Evolutionary conservation across 371 early-diverging fungal species (phyloP), one percentile per base, ranked within the genome.

Genomic region (Thermomucor indicae-seudaticae): DNA sequence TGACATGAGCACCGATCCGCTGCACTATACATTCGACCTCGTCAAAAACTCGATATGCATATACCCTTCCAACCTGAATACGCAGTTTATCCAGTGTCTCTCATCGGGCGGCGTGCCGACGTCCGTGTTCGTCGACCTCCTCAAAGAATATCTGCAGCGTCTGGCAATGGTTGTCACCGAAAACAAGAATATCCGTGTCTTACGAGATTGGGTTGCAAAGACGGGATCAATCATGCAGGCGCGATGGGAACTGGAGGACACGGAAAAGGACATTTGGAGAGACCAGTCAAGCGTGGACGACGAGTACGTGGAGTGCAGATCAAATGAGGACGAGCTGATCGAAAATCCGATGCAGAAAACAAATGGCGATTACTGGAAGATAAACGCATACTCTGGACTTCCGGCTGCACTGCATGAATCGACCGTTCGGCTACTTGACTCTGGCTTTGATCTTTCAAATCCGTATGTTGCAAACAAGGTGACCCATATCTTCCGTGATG

Each of bases 31-130:
- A 0, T 70, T 77, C 31, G 78, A 77, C 43, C 53, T 74, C 1
- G 60, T 68, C 40, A 72, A 72, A 31, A 60, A 64, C 14, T 47
- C 67, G 0, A 51, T 64, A 8, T 64, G 66, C 16, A 41, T 69
- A 1, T 72, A 72, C 32, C 70, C 65, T 2, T 62, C 75, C 20
- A 60, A 49, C 22, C 32, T 77, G 1, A 77, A 77, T 29, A 72
- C 72, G 0, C 78, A 77, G 49, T 67, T 74, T n/a, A 77, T 77
- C 20, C 69, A 72, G 39, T 61, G 64, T 16, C 50, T 77, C 2
- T 49, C 69, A 22, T 55, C 65, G 4, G 72, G 75, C 14, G 75
- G 70, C 1, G 75, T 74, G 0, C 61, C 68, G 0, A 58, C 58
- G 1, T n/a, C 47, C 1, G 65, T 67, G 2, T 77, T 77, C 57